Evolutionary conservation across 192 early-diverging fungal species (phyloP).

Genomic region (Linnemannia exigua): DNA sequence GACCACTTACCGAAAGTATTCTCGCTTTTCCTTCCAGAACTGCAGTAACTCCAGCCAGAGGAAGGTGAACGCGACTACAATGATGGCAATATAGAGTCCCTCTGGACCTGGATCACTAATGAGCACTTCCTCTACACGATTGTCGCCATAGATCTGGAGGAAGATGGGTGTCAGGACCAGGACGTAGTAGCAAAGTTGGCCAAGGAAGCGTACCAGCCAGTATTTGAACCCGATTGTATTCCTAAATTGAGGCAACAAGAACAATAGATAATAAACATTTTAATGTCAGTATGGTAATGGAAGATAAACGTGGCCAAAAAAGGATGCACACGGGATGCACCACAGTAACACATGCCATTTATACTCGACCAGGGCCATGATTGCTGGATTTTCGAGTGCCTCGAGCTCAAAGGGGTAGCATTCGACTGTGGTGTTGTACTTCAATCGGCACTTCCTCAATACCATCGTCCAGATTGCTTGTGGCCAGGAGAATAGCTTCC

Average conservation of each 20-base stretch:
- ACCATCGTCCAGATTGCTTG: background rate
- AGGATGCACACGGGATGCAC: no score
- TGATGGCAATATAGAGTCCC: constrained; percentile 13
- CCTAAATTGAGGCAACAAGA: background rate
- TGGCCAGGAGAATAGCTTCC: background rate
- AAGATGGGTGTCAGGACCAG: constrained; percentile 7
- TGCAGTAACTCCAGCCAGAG: constrained; percentile 27
- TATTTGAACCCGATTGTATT: constrained; percentile 21
- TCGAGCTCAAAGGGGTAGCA: background rate
- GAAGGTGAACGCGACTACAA: constrained; percentile 1
- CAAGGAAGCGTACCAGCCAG: constrained; percentile 20
- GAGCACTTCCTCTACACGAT: background rate
- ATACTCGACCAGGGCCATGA: constrained; percentile 13
- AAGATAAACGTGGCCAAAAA: background rate
- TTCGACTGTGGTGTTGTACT: background rate
- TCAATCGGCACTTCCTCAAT: background rate
- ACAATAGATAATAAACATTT: background rate
- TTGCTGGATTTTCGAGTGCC: constrained; percentile 6
- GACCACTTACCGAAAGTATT: constrained; percentile 8
- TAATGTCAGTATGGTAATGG: background rate
- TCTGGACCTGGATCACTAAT: background rate
- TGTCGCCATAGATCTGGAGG: constrained; percentile 1
- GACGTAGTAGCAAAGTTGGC: constrained; percentile 8
- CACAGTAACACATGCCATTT: constrained; percentile 2
- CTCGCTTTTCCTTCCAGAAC: background rate